Base-by-base conservation (phyloP, 306 rosid species). In the Prunus salicina region DNA sequence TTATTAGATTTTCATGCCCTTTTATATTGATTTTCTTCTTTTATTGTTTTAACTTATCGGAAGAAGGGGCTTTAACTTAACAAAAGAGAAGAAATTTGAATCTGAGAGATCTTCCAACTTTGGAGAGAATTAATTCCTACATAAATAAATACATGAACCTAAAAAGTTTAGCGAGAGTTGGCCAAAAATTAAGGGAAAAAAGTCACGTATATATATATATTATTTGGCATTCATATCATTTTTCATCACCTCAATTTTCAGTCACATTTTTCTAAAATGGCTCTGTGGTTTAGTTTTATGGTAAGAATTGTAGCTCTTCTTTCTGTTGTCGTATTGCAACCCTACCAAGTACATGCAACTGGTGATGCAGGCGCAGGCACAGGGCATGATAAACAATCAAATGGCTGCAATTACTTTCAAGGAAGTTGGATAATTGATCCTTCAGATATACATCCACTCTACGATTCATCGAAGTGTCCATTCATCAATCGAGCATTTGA, bases 341-440 rank as follows among this genome's bases (percentile, higher is more conserved):
- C 64, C 12, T 24, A 25, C 24, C 7, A 20, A 58, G 30, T 20
- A 12, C 30, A 8, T 55, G 61, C 12, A 6, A n/a, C n/a, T 55
- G 2, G 12, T 18, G 61, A 19, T 55, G 24, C 27, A 55, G 61
- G 25, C 38, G 1, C 6, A 32, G 34, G 34, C 38, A 1, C 38
- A 32, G 38, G 38, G 13, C 12, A 55, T 2, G 61, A 55, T n/a
- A 55, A 55, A 55, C 27, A 55, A 53, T 1, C 38, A 60, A 20
- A 56, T 14, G 56, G 75, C 8, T 84, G 87, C 69, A 79, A 89
- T 78, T 78, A 75, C 6, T 83, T 69, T 68, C 12, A 74, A 8
- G 90, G 89, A 22, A 82, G 76, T 18, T 85, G 89, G 89, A 71
- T 85, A 69, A 64, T 76, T 58, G 87, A 83, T 63, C 16, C 45